phyloP scores from a whole-genome alignment of 352 stramenopile genomes.

The Pilasporangium apinafurcum region DNA sequence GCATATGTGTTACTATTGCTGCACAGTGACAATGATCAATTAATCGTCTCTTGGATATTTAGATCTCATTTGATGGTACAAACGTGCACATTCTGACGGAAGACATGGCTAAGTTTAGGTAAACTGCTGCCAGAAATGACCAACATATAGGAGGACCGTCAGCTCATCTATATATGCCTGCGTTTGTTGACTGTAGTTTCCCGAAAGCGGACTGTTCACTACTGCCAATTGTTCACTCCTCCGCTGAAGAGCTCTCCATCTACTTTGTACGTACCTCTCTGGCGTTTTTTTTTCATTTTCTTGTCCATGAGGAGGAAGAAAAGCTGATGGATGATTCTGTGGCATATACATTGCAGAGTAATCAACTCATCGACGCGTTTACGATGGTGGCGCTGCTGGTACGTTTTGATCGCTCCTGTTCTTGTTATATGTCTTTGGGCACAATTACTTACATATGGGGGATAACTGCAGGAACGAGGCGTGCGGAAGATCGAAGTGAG shows the following conservation, averaged over 20 bases:
- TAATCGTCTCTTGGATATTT: neutral
- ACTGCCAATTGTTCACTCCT: slow-evolving; percentile 96
- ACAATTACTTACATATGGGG: neutral
- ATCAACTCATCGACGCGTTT: slow-evolving; percentile 83
- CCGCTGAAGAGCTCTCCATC: slow-evolving; percentile 94
- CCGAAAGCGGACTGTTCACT: slow-evolving; percentile 93
- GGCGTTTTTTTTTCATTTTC: neutral
- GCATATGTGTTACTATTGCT: neutral
- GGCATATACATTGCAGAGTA: slow-evolving; percentile 40
- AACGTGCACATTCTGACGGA: slow-evolving; percentile 91
- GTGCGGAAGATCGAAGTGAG: slow-evolving; percentile 90
- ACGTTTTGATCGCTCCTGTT: slow-evolving; percentile 7
- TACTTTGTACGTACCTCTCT: slow-evolving; percentile 77
- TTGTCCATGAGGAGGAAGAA: neutral
- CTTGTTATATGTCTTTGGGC: neutral
- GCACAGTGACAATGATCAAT: neutral
- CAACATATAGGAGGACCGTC: too few species aligned
- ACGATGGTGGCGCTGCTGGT: slow-evolving; percentile 68
- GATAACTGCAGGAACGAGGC: slow-evolving; percentile 42
- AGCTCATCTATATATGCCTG: neutral
- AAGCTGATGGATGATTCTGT: neutral
- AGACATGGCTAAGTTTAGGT: slow-evolving; percentile 92
- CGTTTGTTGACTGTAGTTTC: slow-evolving; percentile 56
- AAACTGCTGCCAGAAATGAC: neutral
- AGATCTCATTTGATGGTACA: slow-evolving; percentile 82